Percentiles rank a stretch among this genome's conserved stretches.
Evolutionary conservation across 495 filamentous ascomycete genomes (phyloP).

Genomic region (Hyaloscypha hepaticicola): DNA sequence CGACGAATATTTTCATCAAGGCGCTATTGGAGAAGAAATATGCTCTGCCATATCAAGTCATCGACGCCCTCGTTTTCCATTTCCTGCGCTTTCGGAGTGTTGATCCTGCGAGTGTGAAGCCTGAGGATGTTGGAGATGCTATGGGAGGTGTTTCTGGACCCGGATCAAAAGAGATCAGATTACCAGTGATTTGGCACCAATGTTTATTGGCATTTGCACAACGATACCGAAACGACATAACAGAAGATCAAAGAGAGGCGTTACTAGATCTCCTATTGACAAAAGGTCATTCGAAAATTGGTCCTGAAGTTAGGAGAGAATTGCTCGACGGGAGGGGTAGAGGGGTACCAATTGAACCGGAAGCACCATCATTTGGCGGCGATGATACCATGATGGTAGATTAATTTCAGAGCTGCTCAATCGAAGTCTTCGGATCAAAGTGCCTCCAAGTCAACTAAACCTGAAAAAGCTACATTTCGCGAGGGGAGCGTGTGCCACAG

Average conservation of each 20-base stretch:
- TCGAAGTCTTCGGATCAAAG: not conserved
- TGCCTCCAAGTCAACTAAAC: not conserved
- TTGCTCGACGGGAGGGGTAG: conserved; percentile 84
- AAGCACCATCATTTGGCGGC: conserved; percentile 52
- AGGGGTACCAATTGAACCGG: conserved; percentile 65
- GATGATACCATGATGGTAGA: conserved; percentile 88
- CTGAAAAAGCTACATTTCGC: not conserved
- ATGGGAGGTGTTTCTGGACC: conserved; percentile 42
- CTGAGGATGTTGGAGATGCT: conserved; percentile 45
- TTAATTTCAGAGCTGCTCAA: conserved; percentile 21
- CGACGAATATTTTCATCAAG: conserved; percentile 91
- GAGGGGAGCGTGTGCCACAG: not conserved
- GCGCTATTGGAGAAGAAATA: conserved; percentile 95
- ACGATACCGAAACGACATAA: conserved; percentile 89
- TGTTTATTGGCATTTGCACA: conserved; percentile 84
- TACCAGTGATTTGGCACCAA: conserved; percentile 92
- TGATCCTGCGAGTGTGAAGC: conserved; percentile 39
- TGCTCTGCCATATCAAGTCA: conserved; percentile 89
- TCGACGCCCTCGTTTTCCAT: conserved; percentile 94
- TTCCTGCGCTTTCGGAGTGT: conserved; percentile 81
- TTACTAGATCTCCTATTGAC: conserved; percentile 84
- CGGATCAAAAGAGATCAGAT: conserved; percentile 52
- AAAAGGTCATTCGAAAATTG: conserved; percentile 84
- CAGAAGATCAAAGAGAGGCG: conserved; percentile 90
- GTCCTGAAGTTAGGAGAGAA: conserved; percentile 88